Evolutionary conservation across 2,329 filamentous ascomycete species (phyloP), one percentile per base, ranked within the genome.

Genomic region (Pseudogymnoascus destructans): DNA sequence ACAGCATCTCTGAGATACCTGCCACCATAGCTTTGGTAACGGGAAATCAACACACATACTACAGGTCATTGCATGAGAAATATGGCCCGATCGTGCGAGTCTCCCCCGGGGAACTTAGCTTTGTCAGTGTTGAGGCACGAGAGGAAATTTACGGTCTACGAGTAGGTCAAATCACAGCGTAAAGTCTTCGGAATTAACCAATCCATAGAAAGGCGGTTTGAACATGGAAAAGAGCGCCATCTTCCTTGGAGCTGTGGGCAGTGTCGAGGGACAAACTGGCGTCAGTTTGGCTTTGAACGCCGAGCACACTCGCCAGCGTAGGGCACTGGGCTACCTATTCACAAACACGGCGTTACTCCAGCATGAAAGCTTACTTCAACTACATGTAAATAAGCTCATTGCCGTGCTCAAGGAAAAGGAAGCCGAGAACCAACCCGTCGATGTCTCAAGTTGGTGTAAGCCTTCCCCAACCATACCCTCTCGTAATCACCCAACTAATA

Each of bases 71-170:
- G 3, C 69, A 71, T 49, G 57, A 63, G 10, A 59, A 62, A 40
- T 70, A 72, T 52, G 70, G 70, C 7, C 62, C 64, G 5, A 59
- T 69, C 2, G 64, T 73, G 2, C 67, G 70, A 5, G 61, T 73
- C 8, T 63, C 66, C 1, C 70, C 69, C 0, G 66, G 69, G 10
- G 67, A 71, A 60, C 63, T 73, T 8, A 65, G 67, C 58, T 71
- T 73, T 62, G 64, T 63, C 54, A 63, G 68, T 38, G 61, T 64
- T 1, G 63, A 67, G 49, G 69, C 71, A 9, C 69, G 63, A 64
- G 58, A 63, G 4, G 67, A 69, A 25, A 68, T 70, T 58, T 58
- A 64, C 32, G 63, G 58, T 5, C 57, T 57, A 21, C 46, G 46
- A 17, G 27, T 27, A 40, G 4, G 38, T 27, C 13, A 60, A 46